Base-by-base conservation (phyloP, 306 rosid species). In the Medicago lupulina region DNA sequence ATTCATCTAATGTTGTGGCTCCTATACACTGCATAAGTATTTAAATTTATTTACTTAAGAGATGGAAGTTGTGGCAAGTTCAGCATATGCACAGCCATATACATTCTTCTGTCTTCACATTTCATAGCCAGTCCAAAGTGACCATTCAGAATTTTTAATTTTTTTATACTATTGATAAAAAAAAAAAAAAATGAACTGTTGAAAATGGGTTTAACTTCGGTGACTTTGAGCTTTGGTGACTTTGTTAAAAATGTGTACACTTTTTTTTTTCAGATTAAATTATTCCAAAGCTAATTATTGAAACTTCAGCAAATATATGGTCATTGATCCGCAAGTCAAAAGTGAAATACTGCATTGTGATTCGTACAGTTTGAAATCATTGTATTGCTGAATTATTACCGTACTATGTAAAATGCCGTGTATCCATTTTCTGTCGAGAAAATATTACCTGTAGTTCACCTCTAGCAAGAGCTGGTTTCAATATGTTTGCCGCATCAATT, bases 401-500 rank as follows among this genome's bases (percentile, higher is more conserved):
- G 3, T 23, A 23, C 36, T 31, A 31, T 4, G 6, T 31, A 31
- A 31, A 31, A 31, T 31, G 36, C 23, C 23, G 53, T 3, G 17
- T 63, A 62, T 40, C 40, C 34, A 76, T 49, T 21, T 13, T 67
- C 39, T 34, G 67, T 31, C 51, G 43, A 44, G 31, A 11, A 18
- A 78, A 59, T 28, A 66, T 71, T 84, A 93, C 98, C 98, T 93
- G 97, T 67, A 94, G 87, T 91, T 89, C 98, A 78, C 98, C 98
- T 82, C 98, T 87, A 16, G 97, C 97, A 78, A 94, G 97, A 57
- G 98, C 97, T 15, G 97, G 98, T 78, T 94, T 94, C 74, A 94
- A 84, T 76, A 94, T 91, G 84, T 94, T 91, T 78, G 97, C 97
- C 3, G 97, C 98, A 79, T 93, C 98, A 81, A 94, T 91, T 58